phyloP scores from a whole-genome alignment of 2,329 filamentous ascomycete genomes.

The Aspergillus ruber region DNA sequence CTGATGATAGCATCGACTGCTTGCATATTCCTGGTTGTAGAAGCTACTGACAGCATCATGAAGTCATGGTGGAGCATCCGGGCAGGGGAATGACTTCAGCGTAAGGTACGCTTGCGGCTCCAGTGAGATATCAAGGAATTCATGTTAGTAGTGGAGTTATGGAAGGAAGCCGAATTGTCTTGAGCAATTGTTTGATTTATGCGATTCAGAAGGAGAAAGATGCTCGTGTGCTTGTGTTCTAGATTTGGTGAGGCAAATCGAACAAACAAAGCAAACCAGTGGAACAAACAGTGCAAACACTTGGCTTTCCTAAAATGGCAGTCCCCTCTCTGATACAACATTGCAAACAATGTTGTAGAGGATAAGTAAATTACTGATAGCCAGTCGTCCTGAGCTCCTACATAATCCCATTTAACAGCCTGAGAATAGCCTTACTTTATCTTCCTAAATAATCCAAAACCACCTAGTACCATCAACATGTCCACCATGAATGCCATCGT shows the following conservation, averaged over 20 bases:
- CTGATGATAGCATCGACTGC: neutral
- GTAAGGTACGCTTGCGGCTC: neutral
- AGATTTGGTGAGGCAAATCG: neutral
- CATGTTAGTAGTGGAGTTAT: neutral
- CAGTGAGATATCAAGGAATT: neutral
- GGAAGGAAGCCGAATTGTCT: neutral
- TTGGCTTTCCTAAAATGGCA: neutral
- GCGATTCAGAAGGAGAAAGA: neutral
- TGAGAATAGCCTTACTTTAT: neutral
- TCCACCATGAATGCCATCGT: slow-evolving; percentile 41
- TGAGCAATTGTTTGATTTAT: neutral
- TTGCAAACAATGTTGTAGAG: too few relatives aligned
- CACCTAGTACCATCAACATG: neutral
- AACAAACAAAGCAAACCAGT: neutral
- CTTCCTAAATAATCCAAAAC: neutral
- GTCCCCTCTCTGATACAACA: too few relatives aligned
- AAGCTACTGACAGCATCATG: slow-evolving; percentile 24
- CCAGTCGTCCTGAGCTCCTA: neutral
- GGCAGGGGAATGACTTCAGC: slow-evolving; percentile 23
- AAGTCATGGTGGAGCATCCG: slow-evolving; percentile 22
- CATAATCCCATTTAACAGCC: neutral
- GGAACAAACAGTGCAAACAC: slow-evolving; percentile 2
- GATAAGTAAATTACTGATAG: too few relatives aligned
- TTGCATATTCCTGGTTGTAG: slow-evolving; percentile 3
- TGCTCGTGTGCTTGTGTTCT: neutral